Base-by-base conservation (phyloP, 306 rosid species). In the Cucurbita argyrosperma region DNA sequence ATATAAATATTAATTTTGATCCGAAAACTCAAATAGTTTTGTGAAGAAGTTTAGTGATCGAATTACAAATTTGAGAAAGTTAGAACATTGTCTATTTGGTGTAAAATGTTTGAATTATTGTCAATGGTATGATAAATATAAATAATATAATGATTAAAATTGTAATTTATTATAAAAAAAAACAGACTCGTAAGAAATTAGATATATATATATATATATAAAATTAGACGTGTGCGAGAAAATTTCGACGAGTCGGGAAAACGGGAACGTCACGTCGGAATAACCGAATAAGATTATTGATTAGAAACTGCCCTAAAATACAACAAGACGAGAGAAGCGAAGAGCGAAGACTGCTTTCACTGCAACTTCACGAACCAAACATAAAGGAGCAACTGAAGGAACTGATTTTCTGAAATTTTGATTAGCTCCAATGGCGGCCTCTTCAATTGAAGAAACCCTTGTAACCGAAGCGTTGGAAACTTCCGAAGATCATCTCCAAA, bases 391-490 rank as follows among this genome's bases (percentile, higher is more conserved):
- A 13, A 72, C 64, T 56, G 37, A 21, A 10, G 30, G 6, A 18
- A 55, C 35, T 56, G 13, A 64, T 7, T 42, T 0, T 35, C 51
- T 58, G 54, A 11, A 55, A 21, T 57, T 42, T 54, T 7, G 21
- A 43, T 61, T 50, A 23, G 11, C 53, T 39, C 73, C 79, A 74
- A 92, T 89, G 98, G 88, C 88, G 82, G 88, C 86, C 51, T 70
- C 92, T 57, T 76, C 81, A 26, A 74, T 40, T 21, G 35, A 72
- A 21, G 85, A 84, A 51, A 79, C 69, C 50, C 59, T 82, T 8
- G 21, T 64, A 16, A 53, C 85, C 50, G 50, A 82, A 82, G 77
- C 84, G 87, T 78, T 47, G 76, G 71, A 71, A 78, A 77, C 85
- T 71, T 76, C 80, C 68, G 56, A 69, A 46, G 72, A 76, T 37